Evolutionary conservation across 768 basidiomycete genomes (phyloP), one percentile per base, ranked within the genome.

Genomic region (Porphyrellus cyaneotinctus): DNA sequence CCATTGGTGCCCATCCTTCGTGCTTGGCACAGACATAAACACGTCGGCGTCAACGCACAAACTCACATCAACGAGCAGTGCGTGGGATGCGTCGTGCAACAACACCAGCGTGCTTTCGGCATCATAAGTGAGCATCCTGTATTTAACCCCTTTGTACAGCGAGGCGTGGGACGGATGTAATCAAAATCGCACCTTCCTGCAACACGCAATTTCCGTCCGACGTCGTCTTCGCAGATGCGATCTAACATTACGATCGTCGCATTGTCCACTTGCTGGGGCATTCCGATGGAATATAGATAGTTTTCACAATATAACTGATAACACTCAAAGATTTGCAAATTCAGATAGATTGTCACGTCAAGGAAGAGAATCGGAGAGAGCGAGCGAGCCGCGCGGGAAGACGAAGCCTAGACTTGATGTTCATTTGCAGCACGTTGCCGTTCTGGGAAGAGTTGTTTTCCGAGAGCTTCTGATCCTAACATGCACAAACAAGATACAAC

Each of bases 81-180:
- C 81, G n/a, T 67, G 65, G 13, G 74, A 73, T 43, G 72, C 73
- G 57, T 81, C 80, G n/a, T 77, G 58, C 30, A 88, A 64, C 20
- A 82, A 52, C 14, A 79, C 67, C 14, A 78, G 64, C 4, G 75
- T 76, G 35, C 74, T 75, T 10, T 65, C 59, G 14, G 72, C 69
- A 54, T 86, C 82, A 62, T 84, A 84, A 28, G 76, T 72, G 32
- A 84, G 72, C 57, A 86, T 72, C 60, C 85, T 88, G 60, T 38
- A 42, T 51, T 42, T 50, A 52, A 18, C 55, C 47, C 56, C 41
- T 51, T 39, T 39, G 39, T 42, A 44, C 37, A 45, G 55, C 37
- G 52, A 54, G 47, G 61, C 58, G 52, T 57, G 45, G 39, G 49
- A 54, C 43, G 32, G 42, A 54, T 53, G 43, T 51, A 54, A 55